Evolutionary conservation across 2,329 filamentous ascomycete genomes (phyloP), one percentile per base, ranked within the genome.

Genomic region (Saccharata proteae): DNA sequence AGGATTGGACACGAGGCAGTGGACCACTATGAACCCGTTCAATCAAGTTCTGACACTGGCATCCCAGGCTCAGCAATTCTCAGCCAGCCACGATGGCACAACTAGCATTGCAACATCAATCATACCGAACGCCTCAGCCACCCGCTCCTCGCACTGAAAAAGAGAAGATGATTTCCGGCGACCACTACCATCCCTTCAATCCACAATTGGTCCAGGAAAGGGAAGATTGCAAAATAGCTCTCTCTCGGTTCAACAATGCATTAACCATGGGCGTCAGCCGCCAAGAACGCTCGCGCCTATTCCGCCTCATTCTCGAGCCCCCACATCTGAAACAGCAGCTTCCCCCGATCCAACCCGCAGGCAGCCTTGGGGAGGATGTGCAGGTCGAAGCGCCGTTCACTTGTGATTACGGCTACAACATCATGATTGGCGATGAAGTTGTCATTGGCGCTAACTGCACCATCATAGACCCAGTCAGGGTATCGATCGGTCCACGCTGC

Each of bases 321-420:
- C 65, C 23, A 55, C 73, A 46, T 42, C 37, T 39, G 7, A 43
- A 30, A 13, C 28, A 35, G 11, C 32, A 32, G 14, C 32, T 34
- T 12, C 52, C 69, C 32, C 65, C 64, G 23, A 65, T 69, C 43
- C 38, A 22, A 9, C 37, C 21, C 14, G 36, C 18, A 29, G 81
- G 71, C 34, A 70, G 65, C 15, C 70, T 90, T 4, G 83, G 83
- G n/a, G 70, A 76, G 11, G 74, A 78, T 34, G 78, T 82, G 4
- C 66, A 77, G 24, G 80, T 98, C 16, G 84, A 93, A 47, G 75
- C 81, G 3, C 88, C 88, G 0, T 96, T 98, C 54, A 77, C 69
- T 27, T 94, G 88, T 52, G 85, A 94, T 47, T 94, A 94, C 48
- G 90, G 90, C 1, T 96, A 93, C 60, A 96, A 98, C 53, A 80